Conservation (phyloP, 371 early-diverging fungal genomes). For the Mortierella sp. region DNA sequence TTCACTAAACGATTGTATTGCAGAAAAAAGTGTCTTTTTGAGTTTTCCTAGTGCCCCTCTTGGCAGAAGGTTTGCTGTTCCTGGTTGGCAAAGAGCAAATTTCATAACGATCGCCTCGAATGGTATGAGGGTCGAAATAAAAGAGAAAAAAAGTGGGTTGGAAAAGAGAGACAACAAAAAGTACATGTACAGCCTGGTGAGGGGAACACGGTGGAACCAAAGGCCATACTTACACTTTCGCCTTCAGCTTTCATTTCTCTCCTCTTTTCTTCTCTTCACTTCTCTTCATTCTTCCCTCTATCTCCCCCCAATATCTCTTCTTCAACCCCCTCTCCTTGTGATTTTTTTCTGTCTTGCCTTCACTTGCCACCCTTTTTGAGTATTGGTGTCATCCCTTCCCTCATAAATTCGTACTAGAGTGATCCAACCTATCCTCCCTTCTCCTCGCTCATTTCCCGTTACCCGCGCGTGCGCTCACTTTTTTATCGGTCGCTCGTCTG, state of each 20-base stretch:
- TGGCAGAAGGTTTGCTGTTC: background rate
- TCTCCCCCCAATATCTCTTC: slow-evolving; percentile 1
- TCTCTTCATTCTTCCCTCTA: slow-evolving; percentile 6
- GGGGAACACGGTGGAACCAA: too few species aligned
- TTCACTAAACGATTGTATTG: background rate
- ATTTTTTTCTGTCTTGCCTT: background rate
- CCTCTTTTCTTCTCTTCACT: slow-evolving; percentile 3
- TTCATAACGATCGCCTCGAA: background rate
- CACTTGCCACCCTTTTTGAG: slow-evolving; percentile 6
- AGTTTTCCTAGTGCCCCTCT: background rate
- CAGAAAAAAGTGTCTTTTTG: too few species aligned
- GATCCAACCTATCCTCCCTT: background rate
- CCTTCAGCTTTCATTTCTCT: background rate
- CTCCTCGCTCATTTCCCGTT: slow-evolving; percentile 2
- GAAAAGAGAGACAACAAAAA: background rate
- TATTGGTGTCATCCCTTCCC: slow-evolving; percentile 12
- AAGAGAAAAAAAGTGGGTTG: background rate
- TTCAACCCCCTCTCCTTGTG: slow-evolving; percentile 4
- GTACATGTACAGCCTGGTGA: background rate
- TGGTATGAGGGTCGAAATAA: background rate
- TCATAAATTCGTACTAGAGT: background rate
- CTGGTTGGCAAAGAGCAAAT: background rate
- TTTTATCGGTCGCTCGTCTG: background rate
- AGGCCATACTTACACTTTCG: background rate
- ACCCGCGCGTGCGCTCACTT: slow-evolving; percentile 5